phyloP scores from a whole-genome alignment of 2,329 filamentous ascomycete genomes.

The Penicillium italicum region DNA sequence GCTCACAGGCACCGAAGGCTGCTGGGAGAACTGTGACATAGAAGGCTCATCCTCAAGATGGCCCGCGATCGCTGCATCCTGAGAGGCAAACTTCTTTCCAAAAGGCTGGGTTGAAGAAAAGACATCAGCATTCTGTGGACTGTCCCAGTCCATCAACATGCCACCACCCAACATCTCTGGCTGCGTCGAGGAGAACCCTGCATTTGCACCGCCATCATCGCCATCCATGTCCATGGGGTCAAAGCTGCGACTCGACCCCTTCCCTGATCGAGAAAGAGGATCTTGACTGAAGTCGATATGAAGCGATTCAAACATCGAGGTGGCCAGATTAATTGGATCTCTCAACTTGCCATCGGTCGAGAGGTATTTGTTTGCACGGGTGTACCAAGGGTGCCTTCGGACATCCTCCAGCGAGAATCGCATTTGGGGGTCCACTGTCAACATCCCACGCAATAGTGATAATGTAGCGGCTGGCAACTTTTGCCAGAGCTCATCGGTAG shows the following conservation, averaged over 20 bases:
- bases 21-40: conserved; percentile 75
- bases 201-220: conserved; percentile 35
- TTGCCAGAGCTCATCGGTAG: conserved; percentile 80
- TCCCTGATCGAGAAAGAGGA: conserved; percentile 51
- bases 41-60: conserved; percentile 80
- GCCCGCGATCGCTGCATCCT: conserved; percentile 51
- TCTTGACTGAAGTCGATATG: conserved; percentile 79
- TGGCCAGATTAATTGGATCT: conserved; percentile 82
- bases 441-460: conserved; percentile 87
- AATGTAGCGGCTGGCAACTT: conserved; percentile 69
- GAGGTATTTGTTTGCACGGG: conserved; percentile 72
- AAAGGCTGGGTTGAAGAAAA: conserved; percentile 49
- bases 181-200: conserved; percentile 73
- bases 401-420: conserved; percentile 86
- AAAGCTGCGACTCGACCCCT: conserved; percentile 35
- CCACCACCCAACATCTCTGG: conserved; percentile 75
- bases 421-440: conserved; percentile 69
- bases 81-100: conserved; percentile 32
- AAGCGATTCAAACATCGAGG: conserved; percentile 87
- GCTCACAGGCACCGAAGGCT: conserved; percentile 72
- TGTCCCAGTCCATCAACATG: conserved; percentile 82
- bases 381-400: conserved; percentile 92
- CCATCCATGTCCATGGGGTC: conserved; percentile 70
- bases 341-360: conserved; percentile 68
- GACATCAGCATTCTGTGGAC: conserved; percentile 55